Evolutionary conservation across 2,329 filamentous ascomycete genomes (phyloP).

Genomic region (Fusarium domesticum): DNA sequence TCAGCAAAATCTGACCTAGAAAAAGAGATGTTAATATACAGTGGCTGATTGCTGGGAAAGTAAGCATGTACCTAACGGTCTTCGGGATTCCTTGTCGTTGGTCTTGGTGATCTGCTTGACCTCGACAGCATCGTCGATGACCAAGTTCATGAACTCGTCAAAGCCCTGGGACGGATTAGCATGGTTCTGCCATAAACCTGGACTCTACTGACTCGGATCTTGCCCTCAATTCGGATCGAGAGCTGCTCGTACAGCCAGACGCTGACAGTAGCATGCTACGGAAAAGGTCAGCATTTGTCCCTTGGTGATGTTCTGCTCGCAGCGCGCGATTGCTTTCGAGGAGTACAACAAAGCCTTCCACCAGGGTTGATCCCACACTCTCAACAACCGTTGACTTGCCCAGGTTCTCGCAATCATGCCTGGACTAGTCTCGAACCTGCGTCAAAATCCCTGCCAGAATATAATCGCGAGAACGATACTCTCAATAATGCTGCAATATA

Average conservation of each 20-base stretch:
- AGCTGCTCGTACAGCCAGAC: slow-evolving; percentile 98
- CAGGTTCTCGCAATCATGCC: no score
- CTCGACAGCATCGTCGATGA: slow-evolving; percentile 92
- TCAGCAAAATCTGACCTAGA: slow-evolving; percentile 77
- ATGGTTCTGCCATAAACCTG: not conserved
- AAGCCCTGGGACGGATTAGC: slow-evolving; percentile 65
- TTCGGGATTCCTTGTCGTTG: slow-evolving; percentile 70
- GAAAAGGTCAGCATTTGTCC: slow-evolving; percentile 18
- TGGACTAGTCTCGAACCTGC: no score
- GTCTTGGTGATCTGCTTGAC: slow-evolving; percentile 82
- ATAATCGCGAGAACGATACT: no score
- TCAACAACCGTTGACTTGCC: not conserved
- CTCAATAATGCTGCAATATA: no score
- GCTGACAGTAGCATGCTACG: slow-evolving; percentile 78
- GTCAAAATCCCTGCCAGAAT: no score
- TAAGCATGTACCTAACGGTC: slow-evolving; percentile 65
- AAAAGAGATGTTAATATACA: slow-evolving; percentile 23
- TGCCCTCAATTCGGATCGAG: slow-evolving; percentile 89
- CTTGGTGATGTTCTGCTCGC: not conserved
- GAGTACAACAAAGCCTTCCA: not conserved
- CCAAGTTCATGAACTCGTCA: slow-evolving; percentile 99
- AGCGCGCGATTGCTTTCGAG: not conserved
- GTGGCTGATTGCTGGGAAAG: not conserved
- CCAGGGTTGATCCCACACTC: no score
- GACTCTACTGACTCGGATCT: slow-evolving; percentile 73